Evolutionary conservation across 2,329 filamentous ascomycete genomes (phyloP).

Genomic region (Tolypocladium ophioglossoides): DNA sequence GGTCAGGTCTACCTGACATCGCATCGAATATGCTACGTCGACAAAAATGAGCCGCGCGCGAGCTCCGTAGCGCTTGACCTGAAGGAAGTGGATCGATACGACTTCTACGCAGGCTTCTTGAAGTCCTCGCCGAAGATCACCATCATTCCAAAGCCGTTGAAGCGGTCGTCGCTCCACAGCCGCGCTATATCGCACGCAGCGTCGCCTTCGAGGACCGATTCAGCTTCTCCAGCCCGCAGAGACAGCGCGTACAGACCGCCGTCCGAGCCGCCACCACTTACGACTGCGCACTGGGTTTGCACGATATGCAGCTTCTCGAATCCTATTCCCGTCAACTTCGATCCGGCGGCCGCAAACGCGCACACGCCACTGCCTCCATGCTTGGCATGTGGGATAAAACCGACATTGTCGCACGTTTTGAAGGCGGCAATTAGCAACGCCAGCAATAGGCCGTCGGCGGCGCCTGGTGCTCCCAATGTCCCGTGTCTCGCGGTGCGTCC

Average conservation of each 20-base stretch:
- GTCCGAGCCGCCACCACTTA: slow-evolving; percentile 31
- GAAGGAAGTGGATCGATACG: slow-evolving; percentile 81
- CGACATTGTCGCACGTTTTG: slow-evolving; percentile 67
- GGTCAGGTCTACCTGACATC: slow-evolving; percentile 95
- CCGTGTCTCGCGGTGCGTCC: not conserved
- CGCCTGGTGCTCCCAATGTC: not conserved
- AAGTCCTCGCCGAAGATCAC: slow-evolving; percentile 94
- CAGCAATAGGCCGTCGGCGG: slow-evolving; percentile 35
- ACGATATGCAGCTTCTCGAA: slow-evolving; percentile 95
- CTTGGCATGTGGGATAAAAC: slow-evolving; percentile 88
- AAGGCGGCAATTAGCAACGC: slow-evolving; percentile 78
- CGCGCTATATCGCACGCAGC: slow-evolving; percentile 37
- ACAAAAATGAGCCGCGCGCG: slow-evolving; percentile 74
- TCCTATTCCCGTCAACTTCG: slow-evolving; percentile 85
- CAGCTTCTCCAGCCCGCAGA: slow-evolving; percentile 34
- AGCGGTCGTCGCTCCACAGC: slow-evolving; percentile 49
- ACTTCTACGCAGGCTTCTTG: slow-evolving; percentile 87
- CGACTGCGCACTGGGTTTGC: slow-evolving; percentile 82
- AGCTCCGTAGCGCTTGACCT: slow-evolving; percentile 78
- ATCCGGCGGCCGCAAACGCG: slow-evolving; percentile 67
- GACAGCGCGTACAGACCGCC: slow-evolving; percentile 30
- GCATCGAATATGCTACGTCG: slow-evolving; percentile 90
- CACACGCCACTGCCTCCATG: slow-evolving; percentile 79
- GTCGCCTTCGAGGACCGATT: slow-evolving; percentile 33
- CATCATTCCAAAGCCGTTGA: slow-evolving; percentile 69